A percentile compares a stretch with the other conserved stretches of the same genome.
phyloP scores from a whole-genome alignment of 1,284 basidiomycete species.

The Volvariella surrecta region DNA sequence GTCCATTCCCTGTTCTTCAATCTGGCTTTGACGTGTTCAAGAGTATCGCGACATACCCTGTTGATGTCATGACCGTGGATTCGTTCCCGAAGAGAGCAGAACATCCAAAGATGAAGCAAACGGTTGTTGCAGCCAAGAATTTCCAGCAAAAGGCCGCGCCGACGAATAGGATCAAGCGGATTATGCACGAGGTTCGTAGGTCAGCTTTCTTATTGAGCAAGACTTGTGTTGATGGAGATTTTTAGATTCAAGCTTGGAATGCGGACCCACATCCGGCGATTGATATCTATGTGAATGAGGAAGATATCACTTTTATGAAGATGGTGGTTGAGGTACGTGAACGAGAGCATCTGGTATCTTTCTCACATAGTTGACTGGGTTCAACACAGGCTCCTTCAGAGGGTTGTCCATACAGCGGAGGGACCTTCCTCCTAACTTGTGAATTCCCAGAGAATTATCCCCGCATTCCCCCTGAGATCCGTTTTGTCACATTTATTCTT shows the following conservation, averaged over 20 bases:
- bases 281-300: constrained; percentile 18
- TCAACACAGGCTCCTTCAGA: constrained; percentile 12
- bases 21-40: constrained; percentile 6
- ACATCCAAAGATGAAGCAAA: constrained; percentile 14
- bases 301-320: constrained; percentile 19
- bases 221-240: neutral
- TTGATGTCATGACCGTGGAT: constrained; percentile 17
- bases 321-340: constrained; percentile 16
- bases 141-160: constrained; percentile 5
- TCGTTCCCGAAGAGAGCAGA: constrained; percentile 16
- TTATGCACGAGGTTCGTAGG: constrained; percentile 18
- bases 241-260: constrained; percentile 14
- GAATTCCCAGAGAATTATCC: constrained; percentile 17
- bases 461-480: constrained; percentile 18
- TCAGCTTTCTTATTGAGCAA: constrained; percentile 1
- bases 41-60: constrained; percentile 8
- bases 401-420: constrained; percentile 18
- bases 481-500: constrained; percentile 20
- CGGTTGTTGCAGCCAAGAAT: constrained; percentile 13
- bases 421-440: constrained; percentile 18
- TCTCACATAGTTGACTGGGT: neutral
- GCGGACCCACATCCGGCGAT: constrained; percentile 18
- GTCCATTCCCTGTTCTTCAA: neutral
- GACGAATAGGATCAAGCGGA: constrained; percentile 13
- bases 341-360: too few relatives aligned